Percentiles rank a stretch among this genome's conserved stretches.
phyloP scores from a whole-genome alignment of 1,139 yeast species.

The Yamadazyma sp. region DNA sequence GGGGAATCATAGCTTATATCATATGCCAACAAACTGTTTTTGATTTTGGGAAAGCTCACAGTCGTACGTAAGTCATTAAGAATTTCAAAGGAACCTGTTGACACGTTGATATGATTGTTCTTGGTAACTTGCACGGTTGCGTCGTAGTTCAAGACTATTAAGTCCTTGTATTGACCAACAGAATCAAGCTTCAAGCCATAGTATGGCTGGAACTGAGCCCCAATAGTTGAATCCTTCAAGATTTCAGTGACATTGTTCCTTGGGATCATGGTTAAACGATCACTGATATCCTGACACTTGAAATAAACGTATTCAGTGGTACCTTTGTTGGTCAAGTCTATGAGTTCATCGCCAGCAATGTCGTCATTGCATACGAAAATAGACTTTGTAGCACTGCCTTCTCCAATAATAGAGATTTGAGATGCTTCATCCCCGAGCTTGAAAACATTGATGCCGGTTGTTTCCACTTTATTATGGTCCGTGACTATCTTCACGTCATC shows the following conservation, averaged over 20 bases:
- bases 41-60: constrained; percentile 52
- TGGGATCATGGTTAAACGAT: constrained; percentile 37
- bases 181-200: constrained; percentile 23
- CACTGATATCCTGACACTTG: constrained; percentile 42
- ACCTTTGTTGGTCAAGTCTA: constrained; percentile 22
- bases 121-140: constrained; percentile 4
- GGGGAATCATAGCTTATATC: constrained; percentile 3
- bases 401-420: background rate
- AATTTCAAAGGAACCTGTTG: constrained; percentile 1
- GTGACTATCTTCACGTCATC: constrained; percentile 1
- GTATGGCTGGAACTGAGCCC: constrained; percentile 48
- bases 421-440: background rate
- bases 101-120: background rate
- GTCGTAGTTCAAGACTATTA: constrained; percentile 5
- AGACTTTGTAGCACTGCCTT: background rate
- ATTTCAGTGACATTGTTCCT: constrained; percentile 27
- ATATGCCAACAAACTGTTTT: constrained; percentile 59
- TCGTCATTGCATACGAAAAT: constrained; percentile 7
- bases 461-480: background rate
- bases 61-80: constrained; percentile 23
- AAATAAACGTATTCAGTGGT: constrained; percentile 23
- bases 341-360: background rate
- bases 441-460: background rate
- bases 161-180: background rate
- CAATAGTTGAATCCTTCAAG: constrained; percentile 49